These are phyloP conservation scores for Irpex rosettiformis DNA, from an alignment of 1,284 basidiomycete species.

Conservation along the genomic window DNA sequence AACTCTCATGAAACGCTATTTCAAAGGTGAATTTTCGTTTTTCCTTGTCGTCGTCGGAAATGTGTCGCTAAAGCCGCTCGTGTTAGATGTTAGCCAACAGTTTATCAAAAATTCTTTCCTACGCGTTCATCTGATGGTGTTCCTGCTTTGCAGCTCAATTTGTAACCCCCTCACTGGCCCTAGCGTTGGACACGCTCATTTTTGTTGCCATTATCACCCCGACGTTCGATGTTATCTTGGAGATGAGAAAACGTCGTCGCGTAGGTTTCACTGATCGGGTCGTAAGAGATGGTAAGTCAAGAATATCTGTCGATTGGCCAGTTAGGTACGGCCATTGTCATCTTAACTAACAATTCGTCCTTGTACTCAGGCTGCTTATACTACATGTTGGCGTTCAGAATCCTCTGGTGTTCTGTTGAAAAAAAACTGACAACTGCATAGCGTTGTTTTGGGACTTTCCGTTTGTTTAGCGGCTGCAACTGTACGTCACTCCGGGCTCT, in stretches of 20 bases:
- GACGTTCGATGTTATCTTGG: neutral
- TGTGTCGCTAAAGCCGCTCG: neutral
- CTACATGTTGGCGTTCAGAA: neutral
- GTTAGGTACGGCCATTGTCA: neutral
- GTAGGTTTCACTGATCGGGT: neutral
- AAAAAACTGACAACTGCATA: neutral
- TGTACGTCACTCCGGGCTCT: neutral
- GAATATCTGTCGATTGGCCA: neutral
- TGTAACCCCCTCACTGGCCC: neutral
- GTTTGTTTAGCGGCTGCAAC: neutral
- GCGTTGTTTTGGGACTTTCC: neutral
- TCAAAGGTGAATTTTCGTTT: neutral
- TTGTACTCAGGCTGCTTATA: neutral
- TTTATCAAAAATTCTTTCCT: neutral
- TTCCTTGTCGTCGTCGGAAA: no score
- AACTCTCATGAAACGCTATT: neutral
- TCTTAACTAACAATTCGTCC: neutral
- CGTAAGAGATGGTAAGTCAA: neutral
- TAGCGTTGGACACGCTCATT: neutral
- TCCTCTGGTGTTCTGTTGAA: neutral
- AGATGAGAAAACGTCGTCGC: neutral
- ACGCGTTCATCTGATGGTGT: neutral
- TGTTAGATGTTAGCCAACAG: neutral
- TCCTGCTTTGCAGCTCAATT: neutral
- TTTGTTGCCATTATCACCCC: neutral